Evolutionary conservation across 2,329 filamentous ascomycete species (phyloP).

Genomic region (Aspergillus sp.): DNA sequence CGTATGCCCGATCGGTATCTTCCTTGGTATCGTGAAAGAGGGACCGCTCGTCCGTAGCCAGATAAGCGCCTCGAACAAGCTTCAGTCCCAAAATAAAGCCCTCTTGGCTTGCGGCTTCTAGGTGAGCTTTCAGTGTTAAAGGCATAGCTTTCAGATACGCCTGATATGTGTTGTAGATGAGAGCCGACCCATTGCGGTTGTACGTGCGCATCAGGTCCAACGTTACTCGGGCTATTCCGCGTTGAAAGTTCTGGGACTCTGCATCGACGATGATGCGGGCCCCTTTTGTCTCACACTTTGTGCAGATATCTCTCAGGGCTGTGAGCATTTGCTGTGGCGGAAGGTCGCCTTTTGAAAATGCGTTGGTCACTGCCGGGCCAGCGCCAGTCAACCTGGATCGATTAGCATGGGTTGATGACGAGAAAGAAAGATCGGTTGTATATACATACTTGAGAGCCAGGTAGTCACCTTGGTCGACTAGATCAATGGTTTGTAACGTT

Average conservation of each 20-base stretch:
- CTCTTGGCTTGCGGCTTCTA: conserved; percentile 56
- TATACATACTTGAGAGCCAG: conserved; percentile 57
- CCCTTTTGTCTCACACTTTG: conserved; percentile 52
- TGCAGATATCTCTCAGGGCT: conserved; percentile 72
- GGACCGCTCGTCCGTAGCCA: conserved; percentile 66
- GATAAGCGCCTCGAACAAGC: conserved; percentile 72
- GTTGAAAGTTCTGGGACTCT: conserved; percentile 75
- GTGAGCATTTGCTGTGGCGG: conserved; percentile 64
- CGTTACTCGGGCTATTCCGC: conserved; percentile 78
- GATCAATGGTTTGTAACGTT: conserved; percentile 66
- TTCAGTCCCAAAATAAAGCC: conserved; percentile 70
- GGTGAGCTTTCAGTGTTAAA: conserved; percentile 56
- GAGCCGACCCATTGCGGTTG: conserved; percentile 63
- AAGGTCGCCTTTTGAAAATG: conserved; percentile 60
- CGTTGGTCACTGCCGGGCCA: conserved; percentile 65
- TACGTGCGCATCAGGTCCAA: conserved; percentile 72
- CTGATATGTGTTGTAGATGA: conserved; percentile 79
- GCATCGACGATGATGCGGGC: conserved; percentile 80
- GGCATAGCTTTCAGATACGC: conserved; percentile 68
- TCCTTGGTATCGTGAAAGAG: conserved; percentile 70
- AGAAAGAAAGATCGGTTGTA: background rate
- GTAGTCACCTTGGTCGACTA: conserved; percentile 53
- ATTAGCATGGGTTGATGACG: background rate
- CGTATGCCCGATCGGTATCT: conserved; percentile 69
- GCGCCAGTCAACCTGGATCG: conserved; percentile 67